Conservation (phyloP, 148 eudicot genomes). For the Dysphania ambrosioides region DNA sequence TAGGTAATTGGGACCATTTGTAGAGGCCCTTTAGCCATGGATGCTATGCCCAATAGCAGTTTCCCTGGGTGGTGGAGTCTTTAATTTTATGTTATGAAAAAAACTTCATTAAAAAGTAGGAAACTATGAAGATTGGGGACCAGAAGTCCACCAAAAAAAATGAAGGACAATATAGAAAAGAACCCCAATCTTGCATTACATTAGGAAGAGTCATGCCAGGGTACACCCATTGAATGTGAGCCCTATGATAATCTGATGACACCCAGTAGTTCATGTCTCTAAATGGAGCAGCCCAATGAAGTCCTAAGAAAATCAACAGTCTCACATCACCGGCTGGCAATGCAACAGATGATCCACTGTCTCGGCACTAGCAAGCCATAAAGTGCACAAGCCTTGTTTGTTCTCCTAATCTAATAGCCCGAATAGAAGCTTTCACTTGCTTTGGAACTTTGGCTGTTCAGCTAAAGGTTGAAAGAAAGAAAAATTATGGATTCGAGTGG, state of each 20-base stretch:
- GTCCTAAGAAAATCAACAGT: background rate
- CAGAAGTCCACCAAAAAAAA: background rate
- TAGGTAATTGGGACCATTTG: background rate
- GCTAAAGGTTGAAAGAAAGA: background rate
- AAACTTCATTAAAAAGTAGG: background rate
- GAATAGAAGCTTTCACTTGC: background rate
- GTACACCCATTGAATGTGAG: background rate
- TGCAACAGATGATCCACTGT: background rate
- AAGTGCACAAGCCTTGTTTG: background rate
- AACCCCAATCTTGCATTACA: background rate
- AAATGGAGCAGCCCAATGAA: background rate
- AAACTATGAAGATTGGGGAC: background rate
- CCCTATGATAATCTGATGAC: background rate
- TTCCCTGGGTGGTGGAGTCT: slow-evolving; percentile 6
- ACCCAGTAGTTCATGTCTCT: background rate
- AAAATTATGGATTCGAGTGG: background rate
- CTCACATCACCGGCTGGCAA: background rate
- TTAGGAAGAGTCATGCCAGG: background rate
- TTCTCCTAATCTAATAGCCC: background rate
- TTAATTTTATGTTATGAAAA: background rate
- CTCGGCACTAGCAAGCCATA: background rate
- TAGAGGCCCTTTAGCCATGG: background rate
- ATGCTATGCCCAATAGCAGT: background rate
- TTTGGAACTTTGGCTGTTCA: background rate
- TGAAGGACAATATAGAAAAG: background rate